Evolutionary conservation across 768 basidiomycete species (phyloP).

Genomic region (Mycena pura): DNA sequence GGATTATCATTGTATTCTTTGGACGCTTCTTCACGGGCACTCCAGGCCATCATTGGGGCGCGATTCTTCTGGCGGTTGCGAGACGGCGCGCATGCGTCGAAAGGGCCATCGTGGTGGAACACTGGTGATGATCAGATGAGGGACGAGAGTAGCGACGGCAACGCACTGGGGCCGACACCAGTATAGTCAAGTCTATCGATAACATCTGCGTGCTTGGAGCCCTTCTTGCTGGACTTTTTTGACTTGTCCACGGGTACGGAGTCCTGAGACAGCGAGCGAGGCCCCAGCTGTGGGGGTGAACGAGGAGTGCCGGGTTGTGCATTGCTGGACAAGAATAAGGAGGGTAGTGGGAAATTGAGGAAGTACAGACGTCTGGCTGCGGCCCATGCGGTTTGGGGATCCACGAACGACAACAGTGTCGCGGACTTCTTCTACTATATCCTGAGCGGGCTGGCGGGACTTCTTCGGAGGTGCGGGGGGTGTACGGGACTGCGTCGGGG

Average conservation of each 20-base stretch:
- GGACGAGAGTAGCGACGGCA: slow-evolving; percentile 5
- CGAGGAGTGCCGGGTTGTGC: slow-evolving; percentile 29
- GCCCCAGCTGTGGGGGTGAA: slow-evolving; percentile 41
- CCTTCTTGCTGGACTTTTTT: slow-evolving; percentile 61
- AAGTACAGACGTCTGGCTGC: slow-evolving; percentile 65
- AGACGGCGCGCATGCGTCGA: slow-evolving; percentile 90
- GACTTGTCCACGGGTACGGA: slow-evolving; percentile 45
- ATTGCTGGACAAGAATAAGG: slow-evolving; percentile 17
- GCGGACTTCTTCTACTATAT: slow-evolving; percentile 68
- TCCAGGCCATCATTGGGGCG: slow-evolving; percentile 88
- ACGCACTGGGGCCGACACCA: slow-evolving; percentile 84
- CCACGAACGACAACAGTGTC: slow-evolving; percentile 69
- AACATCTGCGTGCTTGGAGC: slow-evolving; percentile 84
- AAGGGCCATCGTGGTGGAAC: slow-evolving; percentile 93
- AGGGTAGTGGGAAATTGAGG: slow-evolving; percentile 16
- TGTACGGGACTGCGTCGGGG: slow-evolving; percentile 31
- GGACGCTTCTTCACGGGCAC: slow-evolving; percentile 43
- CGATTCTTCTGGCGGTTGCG: slow-evolving; percentile 81
- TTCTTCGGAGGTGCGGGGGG: slow-evolving; percentile 42
- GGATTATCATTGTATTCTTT: slow-evolving; percentile 50
- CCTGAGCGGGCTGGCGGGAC: slow-evolving; percentile 43
- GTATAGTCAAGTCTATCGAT: slow-evolving; percentile 90
- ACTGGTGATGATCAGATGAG: slow-evolving; percentile 51
- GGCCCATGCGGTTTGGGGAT: slow-evolving; percentile 56
- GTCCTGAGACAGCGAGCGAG: slow-evolving; percentile 57